Base-by-base conservation (phyloP, 2,329 filamentous ascomycete genomes). In the Fusarium brevicatenulatum region DNA sequence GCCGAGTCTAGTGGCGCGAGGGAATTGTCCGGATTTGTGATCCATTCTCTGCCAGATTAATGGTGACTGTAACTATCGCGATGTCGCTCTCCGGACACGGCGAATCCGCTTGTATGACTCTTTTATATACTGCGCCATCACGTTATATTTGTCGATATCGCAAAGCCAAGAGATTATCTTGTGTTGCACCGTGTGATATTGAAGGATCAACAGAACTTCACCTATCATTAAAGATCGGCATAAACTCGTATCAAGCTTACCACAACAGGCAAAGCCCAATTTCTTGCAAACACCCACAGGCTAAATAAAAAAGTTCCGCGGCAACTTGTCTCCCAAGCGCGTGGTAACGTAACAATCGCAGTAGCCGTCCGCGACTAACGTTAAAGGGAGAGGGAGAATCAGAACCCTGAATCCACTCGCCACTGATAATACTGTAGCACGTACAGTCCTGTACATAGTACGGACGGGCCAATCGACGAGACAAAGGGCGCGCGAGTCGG, bases 291-390 rank as follows among this genome's bases (percentile, higher is more conserved):
- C 57, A 30, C 50, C 40, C 44, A 34, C 16, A 25, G 49, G 50
- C 32, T 53, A 55, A 15, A n/a, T 28, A 42, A 54, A 30, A 55
- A 58, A 50, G 42, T 50, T 50, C 46, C 46, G 46, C 46, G 57
- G 36, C 39, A 46, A 37, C 42, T 34, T 40, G 18, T 54, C 28
- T 49, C 28, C 66, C 66, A 65, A 70, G 47, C 36, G 66, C 32
- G 46, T 59, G 66, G 66, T 69, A 70, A 69, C 59, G 66, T 68
- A 69, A 37, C 66, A 65, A 34, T 55, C 44, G 21, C 39, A 21
- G 34, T 59, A 25, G 4, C 60, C 56, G 43, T 43, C 43, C 40
- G 47, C 64, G 25, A 66, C 30, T 56, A 61, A 55, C 19, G 23
- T 54, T 25, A 13, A 13, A 47, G 25, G 19, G 34, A 21, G 5